Conservation (phyloP, 495 filamentous ascomycete genomes). For the Xylaria nigripes region DNA sequence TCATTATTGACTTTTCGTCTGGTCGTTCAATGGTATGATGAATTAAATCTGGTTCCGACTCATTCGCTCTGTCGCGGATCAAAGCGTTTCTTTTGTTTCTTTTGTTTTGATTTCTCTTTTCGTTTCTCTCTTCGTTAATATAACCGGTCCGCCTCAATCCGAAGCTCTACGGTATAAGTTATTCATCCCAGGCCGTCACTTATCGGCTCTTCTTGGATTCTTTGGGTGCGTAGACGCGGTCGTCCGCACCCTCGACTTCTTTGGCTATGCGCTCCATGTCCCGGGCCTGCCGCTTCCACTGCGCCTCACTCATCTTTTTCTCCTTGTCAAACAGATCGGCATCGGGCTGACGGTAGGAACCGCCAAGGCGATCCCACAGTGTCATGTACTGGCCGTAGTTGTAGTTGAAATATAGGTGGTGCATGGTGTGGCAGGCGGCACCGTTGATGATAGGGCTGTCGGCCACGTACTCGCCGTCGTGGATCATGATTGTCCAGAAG, state of each 20-base stretch:
- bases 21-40: background rate
- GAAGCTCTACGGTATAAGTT: background rate
- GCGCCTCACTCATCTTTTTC: slow-evolving; percentile 73
- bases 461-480: slow-evolving; percentile 92
- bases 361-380: slow-evolving; percentile 84
- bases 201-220: slow-evolving; percentile 44
- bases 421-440: slow-evolving; percentile 92
- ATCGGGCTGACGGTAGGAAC: slow-evolving; percentile 84
- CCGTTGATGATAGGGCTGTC: slow-evolving; percentile 87
- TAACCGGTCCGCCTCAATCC: background rate
- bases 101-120: background rate
- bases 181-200: background rate
- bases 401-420: slow-evolving; percentile 98
- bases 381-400: slow-evolving; percentile 98
- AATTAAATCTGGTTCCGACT: background rate
- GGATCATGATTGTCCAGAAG: slow-evolving; percentile 95
- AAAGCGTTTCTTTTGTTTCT: background rate
- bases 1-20: slow-evolving; percentile 6
- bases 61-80: slow-evolving; percentile 1
- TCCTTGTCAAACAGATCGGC: slow-evolving; percentile 79
- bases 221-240: slow-evolving; percentile 54
- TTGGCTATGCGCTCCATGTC: slow-evolving; percentile 83
- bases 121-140: background rate
- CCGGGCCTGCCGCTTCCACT: slow-evolving; percentile 71
- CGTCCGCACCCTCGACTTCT: slow-evolving; percentile 83